Evolutionary conservation across 495 filamentous ascomycete species (phyloP).

Genomic region (Umbilicaria muhlenbergii): DNA sequence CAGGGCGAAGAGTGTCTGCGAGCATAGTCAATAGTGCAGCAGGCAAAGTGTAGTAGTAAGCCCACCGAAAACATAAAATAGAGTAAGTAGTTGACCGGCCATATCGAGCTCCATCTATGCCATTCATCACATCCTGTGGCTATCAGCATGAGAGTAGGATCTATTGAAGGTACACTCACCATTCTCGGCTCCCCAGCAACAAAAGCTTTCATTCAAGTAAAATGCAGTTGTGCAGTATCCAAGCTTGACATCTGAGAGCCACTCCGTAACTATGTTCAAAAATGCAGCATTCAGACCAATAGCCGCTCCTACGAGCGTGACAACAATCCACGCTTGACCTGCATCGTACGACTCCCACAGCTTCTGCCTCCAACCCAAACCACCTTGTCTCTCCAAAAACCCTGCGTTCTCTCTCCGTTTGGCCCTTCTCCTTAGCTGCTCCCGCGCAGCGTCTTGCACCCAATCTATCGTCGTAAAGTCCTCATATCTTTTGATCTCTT

Average conservation of each 20-base stretch:
- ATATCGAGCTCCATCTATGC: slow-evolving; percentile 73
- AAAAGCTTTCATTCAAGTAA: slow-evolving; percentile 96
- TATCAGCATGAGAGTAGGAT: slow-evolving; percentile 13
- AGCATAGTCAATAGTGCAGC: slow-evolving; percentile 1
- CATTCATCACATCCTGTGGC: slow-evolving; percentile 66
- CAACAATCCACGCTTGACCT: slow-evolving; percentile 95
- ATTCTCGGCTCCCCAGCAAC: slow-evolving; percentile 91
- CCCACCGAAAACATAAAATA: slow-evolving; percentile 82
- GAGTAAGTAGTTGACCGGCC: slow-evolving; percentile 67
- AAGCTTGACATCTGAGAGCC: slow-evolving; percentile 89
- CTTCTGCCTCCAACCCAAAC: slow-evolving; percentile 66
- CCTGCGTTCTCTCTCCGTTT: slow-evolving; percentile 56
- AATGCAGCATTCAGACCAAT: slow-evolving; percentile 91
- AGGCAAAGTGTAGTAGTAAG: slow-evolving; percentile 2
- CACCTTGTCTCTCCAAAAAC: slow-evolving; percentile 58
- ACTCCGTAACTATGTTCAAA: slow-evolving; percentile 92
- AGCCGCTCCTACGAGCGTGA: slow-evolving; percentile 80
- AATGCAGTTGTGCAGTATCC: slow-evolving; percentile 90
- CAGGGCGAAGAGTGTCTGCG: slow-evolving; percentile 62
- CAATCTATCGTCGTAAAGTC: slow-evolving; percentile 98
- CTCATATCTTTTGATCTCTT: slow-evolving; percentile 94
- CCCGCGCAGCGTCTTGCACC: slow-evolving; percentile 93
- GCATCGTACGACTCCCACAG: slow-evolving; percentile 85
- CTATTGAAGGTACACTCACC: not conserved
- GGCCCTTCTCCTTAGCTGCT: slow-evolving; percentile 66